These are phyloP conservation scores for Phaffia australis DNA, from an alignment of 768 basidiomycete species.

Conservation along the genomic window DNA sequence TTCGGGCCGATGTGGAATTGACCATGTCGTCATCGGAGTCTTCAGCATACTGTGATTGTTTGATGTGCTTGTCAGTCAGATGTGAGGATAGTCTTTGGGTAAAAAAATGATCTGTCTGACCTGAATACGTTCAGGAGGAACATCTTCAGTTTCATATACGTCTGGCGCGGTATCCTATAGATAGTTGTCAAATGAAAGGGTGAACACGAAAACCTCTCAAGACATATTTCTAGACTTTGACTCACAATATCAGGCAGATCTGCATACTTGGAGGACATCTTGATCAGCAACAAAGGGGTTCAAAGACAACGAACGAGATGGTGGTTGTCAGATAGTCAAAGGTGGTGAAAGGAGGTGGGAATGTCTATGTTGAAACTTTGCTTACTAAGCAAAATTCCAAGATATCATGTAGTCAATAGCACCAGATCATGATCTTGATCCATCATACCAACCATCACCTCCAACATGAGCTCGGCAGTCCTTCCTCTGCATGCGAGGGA, in stretches of 20 bases:
- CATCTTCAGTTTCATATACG: conserved; percentile 83
- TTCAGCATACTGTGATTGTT: background rate
- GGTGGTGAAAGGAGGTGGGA: too few species aligned
- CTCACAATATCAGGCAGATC: conserved; percentile 83
- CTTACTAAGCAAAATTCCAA: too few species aligned
- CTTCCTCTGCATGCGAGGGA: conserved; percentile 32
- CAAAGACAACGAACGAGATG: too few species aligned
- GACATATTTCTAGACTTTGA: conserved; percentile 24
- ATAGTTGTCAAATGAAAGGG: background rate
- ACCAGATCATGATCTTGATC: too few species aligned
- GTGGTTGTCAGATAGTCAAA: too few species aligned
- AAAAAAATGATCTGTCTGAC: background rate
- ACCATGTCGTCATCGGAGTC: background rate
- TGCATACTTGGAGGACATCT: conserved; percentile 70
- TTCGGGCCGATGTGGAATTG: background rate
- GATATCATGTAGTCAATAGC: too few species aligned
- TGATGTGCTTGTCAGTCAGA: background rate
- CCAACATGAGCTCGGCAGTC: background rate
- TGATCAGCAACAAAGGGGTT: conserved; percentile 29
- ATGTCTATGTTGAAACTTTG: too few species aligned
- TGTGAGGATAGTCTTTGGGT: background rate
- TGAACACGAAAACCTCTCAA: conserved; percentile 11
- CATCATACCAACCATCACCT: too few species aligned
- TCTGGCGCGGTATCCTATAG: conserved; percentile 77
- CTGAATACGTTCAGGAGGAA: conserved; percentile 31